Base-by-base conservation (phyloP, 2,329 filamentous ascomycete genomes). In the Ceratocystis huliohia region DNA sequence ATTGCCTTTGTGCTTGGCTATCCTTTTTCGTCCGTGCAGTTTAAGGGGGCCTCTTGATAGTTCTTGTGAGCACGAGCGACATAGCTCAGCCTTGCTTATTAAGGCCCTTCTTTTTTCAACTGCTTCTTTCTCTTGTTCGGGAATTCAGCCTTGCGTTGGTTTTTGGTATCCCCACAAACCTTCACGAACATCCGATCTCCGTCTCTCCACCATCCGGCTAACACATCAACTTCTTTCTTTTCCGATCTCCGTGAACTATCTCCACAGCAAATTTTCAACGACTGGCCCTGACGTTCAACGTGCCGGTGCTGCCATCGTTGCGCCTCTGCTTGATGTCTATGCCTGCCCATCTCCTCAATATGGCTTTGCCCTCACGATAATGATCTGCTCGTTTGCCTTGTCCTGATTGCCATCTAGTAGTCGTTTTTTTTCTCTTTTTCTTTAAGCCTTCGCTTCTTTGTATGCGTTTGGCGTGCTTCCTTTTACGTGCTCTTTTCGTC, bases 371-470 rank as follows among this genome's bases (percentile, higher is more conserved):
- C 61, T 67, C 48, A 67, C 61, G 65, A 67, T 67, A 67, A 67
- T 64, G 61, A 59, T 44, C 61, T 64, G 20, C 61, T 44, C 33
- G 41, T 61, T 63, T 57, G n/a, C 25, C 46, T 67, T 64, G 25
- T 50, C 56, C 37, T 33, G 50, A 63, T 61, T 30, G 61, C 45
- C n/a, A 61, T 61, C 61, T 69, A 50, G 66, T 69, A 70, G 71
- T 61, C 65, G 66, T 67, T 67, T 50, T 70, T 66, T 69, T 70
- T 20, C 57, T 70, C 69, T 67, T 68, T 68, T 68, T 69, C 63
- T 61, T n/a, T 25, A 45, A 8, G 50, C 20, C 61, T 22, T 61
- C n/a, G 28, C n/a, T 22, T 65, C 13, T n/a, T 30, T 25, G 6
- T 45, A 45, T 56, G 17, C 28, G 17, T n/a, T 25, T 66, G 44